Evolutionary conservation across 805 yeast species (phyloP).

Genomic region (Starmerella vaccinii): DNA sequence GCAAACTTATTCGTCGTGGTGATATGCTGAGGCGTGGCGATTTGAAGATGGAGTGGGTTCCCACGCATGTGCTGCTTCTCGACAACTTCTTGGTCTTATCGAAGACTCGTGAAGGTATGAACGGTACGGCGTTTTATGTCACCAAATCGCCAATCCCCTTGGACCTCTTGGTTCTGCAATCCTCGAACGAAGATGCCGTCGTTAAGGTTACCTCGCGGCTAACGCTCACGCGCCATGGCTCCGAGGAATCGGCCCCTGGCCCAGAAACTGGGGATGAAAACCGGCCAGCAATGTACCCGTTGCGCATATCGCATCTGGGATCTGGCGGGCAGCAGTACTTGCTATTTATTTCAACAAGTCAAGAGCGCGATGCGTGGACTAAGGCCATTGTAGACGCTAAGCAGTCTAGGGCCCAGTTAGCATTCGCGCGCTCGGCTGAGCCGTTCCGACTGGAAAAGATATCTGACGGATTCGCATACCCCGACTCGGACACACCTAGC

Average conservation of each 20-base stretch:
- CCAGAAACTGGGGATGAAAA: conserved; percentile 18
- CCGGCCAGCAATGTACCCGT: conserved; percentile 29
- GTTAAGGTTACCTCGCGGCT: conserved; percentile 26
- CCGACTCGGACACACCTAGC: conserved; percentile 39
- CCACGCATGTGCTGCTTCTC: conserved; percentile 45
- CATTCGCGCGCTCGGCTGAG: conserved; percentile 35
- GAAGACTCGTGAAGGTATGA: conserved; percentile 30
- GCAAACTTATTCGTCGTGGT: conserved; percentile 52
- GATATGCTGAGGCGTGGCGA: conserved; percentile 53
- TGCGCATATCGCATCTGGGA: conserved; percentile 32
- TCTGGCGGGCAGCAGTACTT: conserved; percentile 27
- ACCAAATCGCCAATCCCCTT: conserved; percentile 34
- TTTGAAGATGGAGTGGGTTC: conserved; percentile 46
- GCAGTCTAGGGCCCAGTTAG: conserved; percentile 31
- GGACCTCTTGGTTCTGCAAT: conserved; percentile 49
- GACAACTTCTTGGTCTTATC: conserved; percentile 52
- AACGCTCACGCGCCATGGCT: conserved; percentile 19
- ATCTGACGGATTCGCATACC: conserved; percentile 57
- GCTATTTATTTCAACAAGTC: conserved; percentile 27
- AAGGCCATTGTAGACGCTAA: conserved; percentile 41
- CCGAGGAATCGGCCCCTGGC: not conserved
- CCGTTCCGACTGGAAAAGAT: conserved; percentile 47
- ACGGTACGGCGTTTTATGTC: conserved; percentile 30
- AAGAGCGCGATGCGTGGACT: conserved; percentile 52
- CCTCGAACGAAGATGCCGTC: conserved; percentile 35